Conservation (phyloP, 2,329 filamentous ascomycete genomes). For the Sporothrix luriei region DNA sequence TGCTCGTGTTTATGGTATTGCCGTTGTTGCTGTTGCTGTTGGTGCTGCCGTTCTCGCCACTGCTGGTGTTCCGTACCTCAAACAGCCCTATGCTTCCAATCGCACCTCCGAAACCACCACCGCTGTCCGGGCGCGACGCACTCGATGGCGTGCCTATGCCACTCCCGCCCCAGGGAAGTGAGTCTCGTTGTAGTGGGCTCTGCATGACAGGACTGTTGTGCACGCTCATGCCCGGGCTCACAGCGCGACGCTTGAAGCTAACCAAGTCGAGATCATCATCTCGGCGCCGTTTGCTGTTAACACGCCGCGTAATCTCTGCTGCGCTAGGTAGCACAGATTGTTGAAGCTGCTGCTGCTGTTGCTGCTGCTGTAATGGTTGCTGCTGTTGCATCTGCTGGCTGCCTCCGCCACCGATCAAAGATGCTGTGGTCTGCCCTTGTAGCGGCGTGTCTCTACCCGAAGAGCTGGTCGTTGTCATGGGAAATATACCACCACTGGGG, state of each 20-base stretch:
- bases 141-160: slow-evolving; percentile 48
- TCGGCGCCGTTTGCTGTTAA: slow-evolving; percentile 78
- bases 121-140: slow-evolving; percentile 53
- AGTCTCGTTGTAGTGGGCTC: slow-evolving; percentile 75
- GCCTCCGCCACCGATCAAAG: not conserved
- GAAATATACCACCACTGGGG: slow-evolving; percentile 38
- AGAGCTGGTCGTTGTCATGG: slow-evolving; percentile 42
- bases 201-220: slow-evolving; percentile 89
- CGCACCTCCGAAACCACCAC: slow-evolving; percentile 38
- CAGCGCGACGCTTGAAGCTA: slow-evolving; percentile 86
- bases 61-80: slow-evolving; percentile 46
- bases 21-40: slow-evolving; percentile 44
- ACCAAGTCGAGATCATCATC: slow-evolving; percentile 81
- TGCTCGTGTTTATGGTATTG: slow-evolving; percentile 52
- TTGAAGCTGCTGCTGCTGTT: not conserved
- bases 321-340: slow-evolving; percentile 57
- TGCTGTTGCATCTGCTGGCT: slow-evolving; percentile 39
- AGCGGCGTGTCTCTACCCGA: slow-evolving; percentile 47
- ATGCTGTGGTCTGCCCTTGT: slow-evolving; percentile 34
- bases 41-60: slow-evolving; percentile 48
- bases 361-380: slow-evolving; percentile 5
- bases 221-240: slow-evolving; percentile 86
- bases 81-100: slow-evolving; percentile 30
- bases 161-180: slow-evolving; percentile 70
- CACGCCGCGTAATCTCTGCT: slow-evolving; percentile 75